Evolutionary conservation across 1,284 basidiomycete species (phyloP).

Genomic region (Trametes sp.): DNA sequence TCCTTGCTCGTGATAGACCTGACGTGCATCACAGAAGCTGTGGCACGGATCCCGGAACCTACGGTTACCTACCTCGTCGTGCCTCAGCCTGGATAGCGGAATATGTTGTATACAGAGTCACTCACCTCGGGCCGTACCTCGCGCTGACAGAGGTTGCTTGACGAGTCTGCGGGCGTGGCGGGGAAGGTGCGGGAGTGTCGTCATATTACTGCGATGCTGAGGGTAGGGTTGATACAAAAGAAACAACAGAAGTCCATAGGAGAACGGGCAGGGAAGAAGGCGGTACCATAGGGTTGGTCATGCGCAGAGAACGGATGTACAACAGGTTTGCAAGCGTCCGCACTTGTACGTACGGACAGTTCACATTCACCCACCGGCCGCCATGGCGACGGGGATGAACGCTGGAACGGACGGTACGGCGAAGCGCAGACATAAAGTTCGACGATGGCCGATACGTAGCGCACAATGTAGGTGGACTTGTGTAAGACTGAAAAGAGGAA

Average conservation of each 20-base stretch:
- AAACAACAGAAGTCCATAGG: slow-evolving; percentile 13
- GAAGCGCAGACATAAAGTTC: background rate
- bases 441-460: background rate
- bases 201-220: slow-evolving; percentile 1
- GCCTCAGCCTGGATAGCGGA: background rate
- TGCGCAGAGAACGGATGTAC: background rate
- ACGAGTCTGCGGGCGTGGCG: background rate
- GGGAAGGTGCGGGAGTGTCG: background rate
- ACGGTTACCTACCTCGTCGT: background rate
- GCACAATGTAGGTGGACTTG: background rate
- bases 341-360: background rate
- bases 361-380: background rate
- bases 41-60: too few species aligned
- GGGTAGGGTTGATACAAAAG: slow-evolving; percentile 14
- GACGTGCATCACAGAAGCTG: background rate
- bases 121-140: background rate
- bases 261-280: background rate
- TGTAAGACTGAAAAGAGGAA: background rate
- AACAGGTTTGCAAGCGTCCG: slow-evolving; percentile 1
- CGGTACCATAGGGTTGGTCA: background rate
- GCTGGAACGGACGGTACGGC: background rate
- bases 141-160: too few species aligned
- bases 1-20: background rate
- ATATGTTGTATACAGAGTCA: too few species aligned
- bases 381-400: background rate